A percentile compares a stretch with the other conserved stretches of the same genome.
phyloP scores from a whole-genome alignment of 1,139 yeast species.

The Pichia cactophila region DNA sequence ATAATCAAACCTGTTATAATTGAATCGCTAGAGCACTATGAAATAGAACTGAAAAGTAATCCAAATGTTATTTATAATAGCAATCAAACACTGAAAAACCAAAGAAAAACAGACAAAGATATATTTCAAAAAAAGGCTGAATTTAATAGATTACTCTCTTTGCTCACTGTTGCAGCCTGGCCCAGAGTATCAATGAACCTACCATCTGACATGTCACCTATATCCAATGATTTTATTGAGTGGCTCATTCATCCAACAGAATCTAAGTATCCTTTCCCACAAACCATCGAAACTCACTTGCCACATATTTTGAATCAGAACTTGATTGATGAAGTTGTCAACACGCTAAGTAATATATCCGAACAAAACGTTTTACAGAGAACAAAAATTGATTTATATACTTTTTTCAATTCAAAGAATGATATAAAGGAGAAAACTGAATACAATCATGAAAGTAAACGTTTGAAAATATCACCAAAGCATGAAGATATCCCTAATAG shows the following conservation, averaged over 20 bases:
- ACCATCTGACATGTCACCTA: slow-evolving; percentile 5
- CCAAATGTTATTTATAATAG: background rate
- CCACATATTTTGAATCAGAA: slow-evolving; percentile 15
- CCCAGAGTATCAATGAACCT: slow-evolving; percentile 4
- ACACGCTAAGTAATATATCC: background rate
- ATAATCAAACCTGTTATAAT: slow-evolving; percentile 34
- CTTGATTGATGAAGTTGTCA: slow-evolving; percentile 6
- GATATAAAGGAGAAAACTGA: slow-evolving; percentile 2
- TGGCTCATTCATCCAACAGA: slow-evolving; percentile 11
- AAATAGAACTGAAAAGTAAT: slow-evolving; percentile 11
- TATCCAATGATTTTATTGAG: slow-evolving; percentile 7
- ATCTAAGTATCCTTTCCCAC: slow-evolving; percentile 6
- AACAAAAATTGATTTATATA: slow-evolving; percentile 15
- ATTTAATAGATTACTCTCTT: slow-evolving; percentile 13
- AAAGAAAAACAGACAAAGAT: background rate
- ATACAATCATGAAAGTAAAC: slow-evolving; percentile 7
- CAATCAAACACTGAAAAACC: slow-evolving; percentile 1
- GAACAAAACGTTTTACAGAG: slow-evolving; percentile 13
- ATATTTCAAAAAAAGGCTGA: slow-evolving; percentile 3
- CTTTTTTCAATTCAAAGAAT: slow-evolving; percentile 12
- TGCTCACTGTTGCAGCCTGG: slow-evolving; percentile 9
- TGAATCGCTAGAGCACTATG: slow-evolving; percentile 36
- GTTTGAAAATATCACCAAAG: slow-evolving; percentile 7
- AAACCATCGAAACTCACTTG: slow-evolving; percentile 7
- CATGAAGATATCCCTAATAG: slow-evolving; percentile 4